phyloP scores from a whole-genome alignment of 2,329 filamentous ascomycete species.

The Penicillium sp. region DNA sequence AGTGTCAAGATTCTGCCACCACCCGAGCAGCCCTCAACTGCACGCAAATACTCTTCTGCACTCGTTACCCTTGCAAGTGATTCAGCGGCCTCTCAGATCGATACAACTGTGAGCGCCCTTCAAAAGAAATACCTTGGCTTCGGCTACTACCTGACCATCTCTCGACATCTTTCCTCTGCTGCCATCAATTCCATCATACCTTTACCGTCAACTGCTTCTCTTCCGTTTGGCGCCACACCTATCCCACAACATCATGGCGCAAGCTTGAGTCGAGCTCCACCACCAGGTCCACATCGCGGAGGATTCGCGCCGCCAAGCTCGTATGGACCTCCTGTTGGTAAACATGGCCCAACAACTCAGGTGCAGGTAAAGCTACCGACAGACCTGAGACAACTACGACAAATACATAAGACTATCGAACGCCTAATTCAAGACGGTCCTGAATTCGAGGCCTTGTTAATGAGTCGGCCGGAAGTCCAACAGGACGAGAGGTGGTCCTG shows the following conservation, averaged over 20 bases:
- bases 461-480: slow-evolving; percentile 81
- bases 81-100: slow-evolving; percentile 79
- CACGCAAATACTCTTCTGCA: slow-evolving; percentile 71
- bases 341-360: slow-evolving; percentile 55
- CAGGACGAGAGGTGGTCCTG: slow-evolving; percentile 88
- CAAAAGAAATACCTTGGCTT: slow-evolving; percentile 84
- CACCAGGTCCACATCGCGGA: slow-evolving; percentile 53
- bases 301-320: slow-evolving; percentile 76
- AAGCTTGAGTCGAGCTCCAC: slow-evolving; percentile 51
- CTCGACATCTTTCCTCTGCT: slow-evolving; percentile 77
- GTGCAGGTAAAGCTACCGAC: slow-evolving; percentile 73
- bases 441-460: slow-evolving; percentile 87
- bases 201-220: slow-evolving; percentile 51
- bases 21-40: slow-evolving; percentile 48
- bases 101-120: slow-evolving; percentile 71
- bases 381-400: slow-evolving; percentile 73
- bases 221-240: slow-evolving; percentile 76
- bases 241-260: slow-evolving; percentile 51
- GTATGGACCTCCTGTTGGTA: slow-evolving; percentile 54
- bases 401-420: slow-evolving; percentile 88
- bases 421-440: slow-evolving; percentile 74
- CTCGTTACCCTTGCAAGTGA: slow-evolving; percentile 79
- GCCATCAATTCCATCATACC: slow-evolving; percentile 59
- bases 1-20: slow-evolving; percentile 68
- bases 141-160: slow-evolving; percentile 77